Percentiles rank a stretch among this genome's conserved stretches.
These are phyloP conservation scores for Anisodus acutangulus DNA, from an alignment of 257 asterid species.

Conservation along the genomic window DNA sequence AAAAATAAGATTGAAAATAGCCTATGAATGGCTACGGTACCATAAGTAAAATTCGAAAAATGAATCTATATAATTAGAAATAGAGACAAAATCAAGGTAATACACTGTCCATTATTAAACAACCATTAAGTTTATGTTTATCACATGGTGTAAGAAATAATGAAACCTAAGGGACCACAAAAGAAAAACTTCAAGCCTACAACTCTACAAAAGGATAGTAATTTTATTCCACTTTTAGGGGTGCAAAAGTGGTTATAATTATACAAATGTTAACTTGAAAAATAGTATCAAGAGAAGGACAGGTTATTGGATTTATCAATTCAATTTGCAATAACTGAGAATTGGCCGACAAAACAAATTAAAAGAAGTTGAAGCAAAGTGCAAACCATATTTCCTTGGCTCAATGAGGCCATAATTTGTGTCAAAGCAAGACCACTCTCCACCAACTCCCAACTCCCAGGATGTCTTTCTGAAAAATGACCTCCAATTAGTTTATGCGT, in stretches of 20 bases:
- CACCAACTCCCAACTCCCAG: neutral
- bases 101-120: neutral
- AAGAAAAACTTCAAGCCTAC: neutral
- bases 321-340: neutral
- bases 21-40: neutral
- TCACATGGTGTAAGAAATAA: neutral
- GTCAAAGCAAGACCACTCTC: neutral
- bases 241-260: neutral
- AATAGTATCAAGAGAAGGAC: neutral
- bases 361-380: neutral
- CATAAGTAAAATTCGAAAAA: neutral
- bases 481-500: constrained; percentile 22
- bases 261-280: neutral
- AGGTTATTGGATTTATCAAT: neutral
- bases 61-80: neutral
- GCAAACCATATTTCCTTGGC: neutral
- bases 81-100: neutral
- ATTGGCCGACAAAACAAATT: neutral
- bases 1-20: no score
- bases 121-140: constrained; percentile 9
- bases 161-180: constrained; percentile 19
- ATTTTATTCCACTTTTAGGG: neutral
- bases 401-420: neutral
- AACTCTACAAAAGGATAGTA: neutral
- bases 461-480: neutral